Percentiles rank a stretch among this genome's conserved stretches.
These are phyloP conservation scores for Starmerella geochares DNA, from an alignment of 805 yeast species.

Conservation along the genomic window DNA sequence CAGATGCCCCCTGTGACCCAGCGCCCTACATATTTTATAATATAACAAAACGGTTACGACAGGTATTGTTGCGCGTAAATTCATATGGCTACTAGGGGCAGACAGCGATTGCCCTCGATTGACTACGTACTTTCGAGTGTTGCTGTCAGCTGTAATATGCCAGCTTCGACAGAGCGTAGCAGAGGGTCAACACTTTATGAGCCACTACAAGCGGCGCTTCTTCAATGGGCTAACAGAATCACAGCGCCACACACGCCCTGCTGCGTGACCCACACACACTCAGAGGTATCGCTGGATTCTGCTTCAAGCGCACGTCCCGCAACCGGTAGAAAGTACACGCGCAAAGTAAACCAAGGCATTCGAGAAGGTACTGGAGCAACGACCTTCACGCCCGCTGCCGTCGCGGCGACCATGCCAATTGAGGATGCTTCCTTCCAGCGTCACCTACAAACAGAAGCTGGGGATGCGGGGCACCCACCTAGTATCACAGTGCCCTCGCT, in stretches of 20 bases:
- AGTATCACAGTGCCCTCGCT: too few species aligned
- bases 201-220: background rate
- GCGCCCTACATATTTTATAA: background rate
- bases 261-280: background rate
- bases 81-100: background rate
- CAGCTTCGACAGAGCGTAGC: background rate
- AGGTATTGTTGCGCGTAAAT: background rate
- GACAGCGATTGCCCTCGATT: background rate
- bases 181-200: background rate
- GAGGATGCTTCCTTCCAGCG: too few species aligned
- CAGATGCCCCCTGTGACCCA: background rate
- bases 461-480: too few species aligned
- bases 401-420: too few species aligned
- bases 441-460: too few species aligned
- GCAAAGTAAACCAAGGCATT: too few species aligned
- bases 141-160: background rate
- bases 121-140: conserved; percentile 1
- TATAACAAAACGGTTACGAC: background rate
- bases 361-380: too few species aligned
- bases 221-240: background rate
- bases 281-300: too few species aligned
- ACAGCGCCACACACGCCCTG: background rate
- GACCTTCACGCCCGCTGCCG: too few species aligned
- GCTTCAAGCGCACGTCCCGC: background rate
- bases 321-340: too few species aligned